These are phyloP conservation scores for Tuctoria greenei DNA, from an alignment of 176 grass and related monocot species.

Conservation along the genomic window DNA sequence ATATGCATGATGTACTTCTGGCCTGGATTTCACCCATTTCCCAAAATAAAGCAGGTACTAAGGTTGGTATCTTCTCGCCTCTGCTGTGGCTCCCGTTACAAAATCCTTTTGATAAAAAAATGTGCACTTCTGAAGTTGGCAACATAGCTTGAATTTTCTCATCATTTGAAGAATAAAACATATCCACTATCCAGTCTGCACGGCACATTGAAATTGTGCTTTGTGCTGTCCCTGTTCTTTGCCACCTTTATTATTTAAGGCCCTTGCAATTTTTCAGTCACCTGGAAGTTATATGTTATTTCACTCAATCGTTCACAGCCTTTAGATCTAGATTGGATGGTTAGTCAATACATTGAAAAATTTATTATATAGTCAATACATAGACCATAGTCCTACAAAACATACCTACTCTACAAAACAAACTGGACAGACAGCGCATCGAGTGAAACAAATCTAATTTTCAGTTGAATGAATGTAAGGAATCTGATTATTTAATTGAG, in stretches of 20 bases:
- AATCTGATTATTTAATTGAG: not conserved
- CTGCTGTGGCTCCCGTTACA: conserved; percentile 12
- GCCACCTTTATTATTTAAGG: not conserved
- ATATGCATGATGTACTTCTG: conserved; percentile 23
- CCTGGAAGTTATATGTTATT: too few species aligned
- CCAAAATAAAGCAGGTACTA: conserved; percentile 7
- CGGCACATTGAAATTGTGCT: not conserved
- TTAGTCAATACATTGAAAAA: too few species aligned
- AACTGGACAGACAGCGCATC: too few species aligned
- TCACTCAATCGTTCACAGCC: too few species aligned
- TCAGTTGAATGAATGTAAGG: too few species aligned
- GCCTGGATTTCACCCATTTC: not conserved
- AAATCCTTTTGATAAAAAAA: conserved; percentile 38
- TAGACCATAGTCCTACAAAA: too few species aligned
- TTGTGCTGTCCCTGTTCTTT: not conserved
- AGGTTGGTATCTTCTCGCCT: conserved; percentile 28
- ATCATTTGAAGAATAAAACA: conserved; percentile 19
- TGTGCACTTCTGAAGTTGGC: conserved; percentile 40
- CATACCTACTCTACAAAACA: too few species aligned
- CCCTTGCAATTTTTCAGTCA: too few species aligned
- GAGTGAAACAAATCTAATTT: too few species aligned
- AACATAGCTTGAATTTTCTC: conserved; percentile 34
- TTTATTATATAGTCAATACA: too few species aligned
- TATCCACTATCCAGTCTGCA: conserved; percentile 28
- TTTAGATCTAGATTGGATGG: too few species aligned